Percentiles rank a stretch among this genome's conserved stretches.
These are phyloP conservation scores for Catharanthus roseus DNA, from an alignment of 257 asterid genomes.

Conservation along the genomic window DNA sequence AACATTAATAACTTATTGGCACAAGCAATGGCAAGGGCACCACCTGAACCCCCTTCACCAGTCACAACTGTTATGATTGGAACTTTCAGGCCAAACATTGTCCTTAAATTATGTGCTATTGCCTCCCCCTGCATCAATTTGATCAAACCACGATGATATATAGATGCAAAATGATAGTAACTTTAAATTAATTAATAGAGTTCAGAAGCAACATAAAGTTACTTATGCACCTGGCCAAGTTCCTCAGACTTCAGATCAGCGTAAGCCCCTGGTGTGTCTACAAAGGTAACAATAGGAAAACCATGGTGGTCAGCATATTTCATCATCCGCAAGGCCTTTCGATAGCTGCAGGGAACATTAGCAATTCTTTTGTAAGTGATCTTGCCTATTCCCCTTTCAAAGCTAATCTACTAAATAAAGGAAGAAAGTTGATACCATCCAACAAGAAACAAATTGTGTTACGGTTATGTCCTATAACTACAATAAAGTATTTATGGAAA, in stretches of 20 bases:
- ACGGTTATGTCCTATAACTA: neutral
- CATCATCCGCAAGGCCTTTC: slow-evolving; percentile 48
- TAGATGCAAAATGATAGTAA: neutral
- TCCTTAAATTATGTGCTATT: slow-evolving; percentile 47
- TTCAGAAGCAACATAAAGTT: neutral
- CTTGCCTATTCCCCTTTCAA: neutral
- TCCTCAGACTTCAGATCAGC: slow-evolving; percentile 52
- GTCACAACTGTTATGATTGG: slow-evolving; percentile 46
- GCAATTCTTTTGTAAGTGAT: neutral
- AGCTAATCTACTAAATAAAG: too few relatives aligned
- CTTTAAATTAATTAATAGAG: neutral
- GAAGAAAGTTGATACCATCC: neutral
- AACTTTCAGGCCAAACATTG: slow-evolving; percentile 56
- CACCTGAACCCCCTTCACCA: slow-evolving; percentile 61
- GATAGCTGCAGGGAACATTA: slow-evolving; percentile 22
- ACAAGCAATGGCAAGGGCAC: slow-evolving; percentile 54
- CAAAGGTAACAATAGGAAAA: slow-evolving; percentile 44
- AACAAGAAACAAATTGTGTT: neutral
- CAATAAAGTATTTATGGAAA: too few relatives aligned
- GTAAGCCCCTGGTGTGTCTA: slow-evolving; percentile 49
- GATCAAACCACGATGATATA: neutral
- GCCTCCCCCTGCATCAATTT: slow-evolving; percentile 50
- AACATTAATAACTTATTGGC: slow-evolving; percentile 53
- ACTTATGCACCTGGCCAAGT: slow-evolving; percentile 39
- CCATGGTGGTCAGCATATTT: slow-evolving; percentile 49